Evolutionary conservation across 2,329 filamentous ascomycete genomes (phyloP).

Genomic region (Calonectria naviculata): DNA sequence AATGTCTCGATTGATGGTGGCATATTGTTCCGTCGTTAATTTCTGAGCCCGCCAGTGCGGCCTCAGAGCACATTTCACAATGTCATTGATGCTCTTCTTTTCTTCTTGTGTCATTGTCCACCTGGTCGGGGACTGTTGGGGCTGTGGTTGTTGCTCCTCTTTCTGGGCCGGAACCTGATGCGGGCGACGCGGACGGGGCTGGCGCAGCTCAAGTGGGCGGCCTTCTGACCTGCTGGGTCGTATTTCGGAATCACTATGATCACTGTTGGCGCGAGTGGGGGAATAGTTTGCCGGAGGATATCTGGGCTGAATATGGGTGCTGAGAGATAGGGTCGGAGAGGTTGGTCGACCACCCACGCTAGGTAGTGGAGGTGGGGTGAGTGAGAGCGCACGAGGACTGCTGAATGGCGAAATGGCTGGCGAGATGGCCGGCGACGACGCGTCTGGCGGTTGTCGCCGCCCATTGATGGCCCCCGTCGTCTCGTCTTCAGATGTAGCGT

Average conservation of each 20-base stretch:
- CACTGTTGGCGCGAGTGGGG: constrained; percentile 50
- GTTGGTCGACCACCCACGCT: constrained; percentile 64
- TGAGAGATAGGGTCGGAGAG: constrained; percentile 75
- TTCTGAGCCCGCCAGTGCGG: constrained; percentile 84
- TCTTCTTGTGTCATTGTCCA: constrained; percentile 78
- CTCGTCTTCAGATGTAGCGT: constrained; percentile 69
- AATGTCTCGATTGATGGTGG: constrained; percentile 89
- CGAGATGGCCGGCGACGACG: constrained; percentile 73
- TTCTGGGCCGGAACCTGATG: constrained; percentile 58
- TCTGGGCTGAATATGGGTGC: constrained; percentile 77
- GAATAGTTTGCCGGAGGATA: constrained; percentile 83
- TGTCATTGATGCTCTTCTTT: constrained; percentile 88
- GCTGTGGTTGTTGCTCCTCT: constrained; percentile 55
- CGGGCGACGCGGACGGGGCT: constrained; percentile 62
- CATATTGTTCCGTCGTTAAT: constrained; percentile 90
- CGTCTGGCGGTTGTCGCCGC: constrained; percentile 47
- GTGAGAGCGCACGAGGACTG: constrained; percentile 74
- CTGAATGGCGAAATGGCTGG: constrained; percentile 73
- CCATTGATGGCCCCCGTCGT: constrained; percentile 37
- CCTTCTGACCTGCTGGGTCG: constrained; percentile 39
- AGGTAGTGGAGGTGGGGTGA: constrained; percentile 75
- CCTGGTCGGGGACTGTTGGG: constrained; percentile 71
- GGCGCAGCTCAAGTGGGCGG: constrained; percentile 60
- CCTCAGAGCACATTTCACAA: constrained; percentile 85
- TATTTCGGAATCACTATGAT: constrained; percentile 35